Evolutionary conservation across 2,329 filamentous ascomycete genomes (phyloP), one percentile per base, ranked within the genome.

Genomic region (Huntiella decipiens): DNA sequence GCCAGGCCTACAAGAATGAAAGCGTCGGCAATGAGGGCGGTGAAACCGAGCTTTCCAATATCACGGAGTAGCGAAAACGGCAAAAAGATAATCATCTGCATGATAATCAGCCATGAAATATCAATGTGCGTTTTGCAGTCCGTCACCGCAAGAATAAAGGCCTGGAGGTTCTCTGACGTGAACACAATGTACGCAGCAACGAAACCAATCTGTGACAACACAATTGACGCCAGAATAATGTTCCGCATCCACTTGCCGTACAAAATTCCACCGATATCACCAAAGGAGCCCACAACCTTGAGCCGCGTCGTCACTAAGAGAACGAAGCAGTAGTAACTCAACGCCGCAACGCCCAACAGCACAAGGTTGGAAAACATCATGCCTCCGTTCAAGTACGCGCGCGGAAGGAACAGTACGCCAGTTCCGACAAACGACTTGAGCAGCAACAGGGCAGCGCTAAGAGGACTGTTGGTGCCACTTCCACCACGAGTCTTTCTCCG

Each of bases 391-490:
- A 95, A 72, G 58, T 91, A 98, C 4, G 91, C 88, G 41, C 86
- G 78, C 0, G 88, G 88, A 32, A 96, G 66, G 65, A 96, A 96
- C 12, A 96, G 68, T 6, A 96, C 88, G 47, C 88, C 88, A 0
- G 91, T 98, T 15, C 92, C 91, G 41, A 98, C 91, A 58, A 98
- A 98, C 0, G 88, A 96, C 66, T 98, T 98, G 53, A 98, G 75
- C 37, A 98, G 68, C 45, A 98, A 70, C 54, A 95, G 62, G 8
- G 82, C 79, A 7, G 91, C 88, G 51, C 82, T 83, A 52, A 77
- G 78, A 3, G 82, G 77, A 43, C 75, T 81, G 54, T 84, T 87
- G 45, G 78, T 86, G 35, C 87, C 84, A 50, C 72, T 76, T 17
- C 76, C 74, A 44, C 77, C 73, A 37, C 83, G 79, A 44, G 74